phyloP scores from a whole-genome alignment of 768 basidiomycete genomes.

The Tulasnella sp. region DNA sequence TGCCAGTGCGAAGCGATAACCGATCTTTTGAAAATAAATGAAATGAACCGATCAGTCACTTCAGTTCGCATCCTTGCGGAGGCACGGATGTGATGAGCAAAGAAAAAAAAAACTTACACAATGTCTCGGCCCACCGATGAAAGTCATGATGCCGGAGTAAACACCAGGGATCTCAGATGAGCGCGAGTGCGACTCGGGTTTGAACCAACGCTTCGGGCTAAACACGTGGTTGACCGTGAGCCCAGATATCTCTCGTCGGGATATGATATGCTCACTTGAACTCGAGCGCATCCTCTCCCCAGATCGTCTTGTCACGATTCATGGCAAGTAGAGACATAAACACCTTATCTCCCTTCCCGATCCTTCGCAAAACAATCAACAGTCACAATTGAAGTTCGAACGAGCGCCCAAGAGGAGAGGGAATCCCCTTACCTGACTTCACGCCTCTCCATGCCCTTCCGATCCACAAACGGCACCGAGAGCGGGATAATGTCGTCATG shows the following conservation, averaged over 20 bases:
- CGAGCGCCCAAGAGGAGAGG: background rate
- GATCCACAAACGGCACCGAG: slow-evolving; percentile 3
- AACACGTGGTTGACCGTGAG: background rate
- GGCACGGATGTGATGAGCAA: slow-evolving; percentile 36
- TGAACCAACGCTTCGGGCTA: slow-evolving; percentile 57
- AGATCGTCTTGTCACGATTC: slow-evolving; percentile 43
- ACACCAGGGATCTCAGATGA: slow-evolving; percentile 44
- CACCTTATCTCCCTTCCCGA: slow-evolving; percentile 30
- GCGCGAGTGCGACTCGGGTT: slow-evolving; percentile 32
- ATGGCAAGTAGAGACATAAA: slow-evolving; percentile 42
- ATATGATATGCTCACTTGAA: slow-evolving; percentile 37
- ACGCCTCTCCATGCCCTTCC: background rate
- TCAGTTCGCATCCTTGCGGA: background rate
- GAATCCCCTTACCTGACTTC: slow-evolving; percentile 11
- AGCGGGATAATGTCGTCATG: slow-evolving; percentile 9
- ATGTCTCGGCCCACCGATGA: slow-evolving; percentile 52
- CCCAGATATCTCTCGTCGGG: background rate
- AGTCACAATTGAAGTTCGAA: background rate
- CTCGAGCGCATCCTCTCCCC: slow-evolving; percentile 51
- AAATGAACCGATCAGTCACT: too few relatives aligned
- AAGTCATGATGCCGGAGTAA: slow-evolving; percentile 49
- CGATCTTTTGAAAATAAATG: background rate
- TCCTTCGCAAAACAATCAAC: slow-evolving; percentile 11
- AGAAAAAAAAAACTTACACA: slow-evolving; percentile 33
- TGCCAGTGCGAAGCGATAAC: slow-evolving; percentile 11